A percentile compares a stretch with the other conserved stretches of the same genome.
These are phyloP conservation scores for Grosmannia huntii DNA, from an alignment of 2,329 filamentous ascomycete genomes.

Conservation along the genomic window DNA sequence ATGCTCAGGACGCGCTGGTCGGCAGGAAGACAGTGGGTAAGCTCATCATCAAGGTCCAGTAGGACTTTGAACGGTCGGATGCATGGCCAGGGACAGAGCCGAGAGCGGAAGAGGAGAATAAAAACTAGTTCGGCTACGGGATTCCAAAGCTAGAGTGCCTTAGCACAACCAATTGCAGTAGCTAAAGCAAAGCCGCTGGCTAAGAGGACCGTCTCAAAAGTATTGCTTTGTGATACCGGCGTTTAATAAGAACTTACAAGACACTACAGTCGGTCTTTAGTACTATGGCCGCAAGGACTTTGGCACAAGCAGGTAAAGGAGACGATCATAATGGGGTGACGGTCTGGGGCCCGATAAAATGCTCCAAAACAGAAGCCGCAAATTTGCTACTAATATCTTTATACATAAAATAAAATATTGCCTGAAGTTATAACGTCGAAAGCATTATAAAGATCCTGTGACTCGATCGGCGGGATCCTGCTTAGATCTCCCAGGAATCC, in stretches of 20 bases:
- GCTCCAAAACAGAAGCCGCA: no score
- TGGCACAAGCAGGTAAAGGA: not conserved
- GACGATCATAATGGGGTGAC: no score
- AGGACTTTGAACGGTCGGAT: not conserved
- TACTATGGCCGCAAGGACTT: not conserved
- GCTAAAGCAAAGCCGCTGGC: not conserved
- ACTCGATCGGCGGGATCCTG: no score
- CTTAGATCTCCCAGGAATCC: no score
- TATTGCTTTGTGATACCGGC: not conserved
- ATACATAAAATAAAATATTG: no score
- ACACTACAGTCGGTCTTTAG: not conserved
- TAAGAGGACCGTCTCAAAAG: not conserved
- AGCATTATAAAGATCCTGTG: no score
- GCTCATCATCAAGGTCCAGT: slow-evolving; percentile 7
- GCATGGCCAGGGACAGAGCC: no score
- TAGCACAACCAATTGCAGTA: not conserved
- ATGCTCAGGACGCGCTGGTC: slow-evolving; percentile 14
- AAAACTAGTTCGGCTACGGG: not conserved
- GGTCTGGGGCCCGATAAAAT: no score
- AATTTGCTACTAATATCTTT: no score
- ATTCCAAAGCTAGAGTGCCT: not conserved
- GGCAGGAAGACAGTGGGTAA: slow-evolving; percentile 12
- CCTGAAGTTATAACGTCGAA: no score
- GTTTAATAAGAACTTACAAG: not conserved
- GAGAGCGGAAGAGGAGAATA: no score